Evolutionary conservation across 2,329 filamentous ascomycete genomes (phyloP), one percentile per base, ranked within the genome.

Genomic region (Aspergillus neotritici): DNA sequence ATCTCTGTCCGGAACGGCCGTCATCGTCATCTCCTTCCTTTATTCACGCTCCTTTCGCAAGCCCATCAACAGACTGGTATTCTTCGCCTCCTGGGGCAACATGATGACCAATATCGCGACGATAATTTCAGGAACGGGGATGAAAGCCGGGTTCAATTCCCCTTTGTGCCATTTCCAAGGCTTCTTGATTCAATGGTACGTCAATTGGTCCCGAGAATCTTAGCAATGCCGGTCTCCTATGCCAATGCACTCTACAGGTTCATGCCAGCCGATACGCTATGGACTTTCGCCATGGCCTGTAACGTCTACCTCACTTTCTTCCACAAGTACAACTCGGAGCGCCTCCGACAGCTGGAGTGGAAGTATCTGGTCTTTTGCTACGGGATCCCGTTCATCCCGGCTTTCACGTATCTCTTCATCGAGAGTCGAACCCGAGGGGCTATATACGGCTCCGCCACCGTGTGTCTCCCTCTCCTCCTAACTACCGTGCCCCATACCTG

Each of bases 271-370:
- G 84, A 88, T 68, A 80, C 83, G 1, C 73, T 84, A 35, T 90
- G 83, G 86, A 86, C 84, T 1, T 73, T 90, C 46, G 81, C 84
- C 41, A 93, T 94, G 87, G 86, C 87, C 1, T 75, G 83, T 53
- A 94, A 93, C 60, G 87, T 93, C 40, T 87, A 87, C 62, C 67
- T 91, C 11, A 89, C 86, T 0, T 88, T 93, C 58, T 89, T 88
- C 63, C 75, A 73, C 56, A 85, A 84, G 50, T 90, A 82, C 53
- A 79, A 84, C 46, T 78, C 82, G 1, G 66, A 73, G 4, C 75
- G 77, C 40, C 69, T 93, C 11, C 79, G 79, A 9, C 72, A 66
- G 34, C 75, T 91, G 59, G 87, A 93, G 59, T 77, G 82, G 35
- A 82, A 76, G 44, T 93, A 93, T 51, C 61, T 87, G 1, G 28